Percentiles rank a stretch among this genome's conserved stretches.
Conservation (phyloP, 305 asterid genomes). For the Andrographis paniculata region DNA sequence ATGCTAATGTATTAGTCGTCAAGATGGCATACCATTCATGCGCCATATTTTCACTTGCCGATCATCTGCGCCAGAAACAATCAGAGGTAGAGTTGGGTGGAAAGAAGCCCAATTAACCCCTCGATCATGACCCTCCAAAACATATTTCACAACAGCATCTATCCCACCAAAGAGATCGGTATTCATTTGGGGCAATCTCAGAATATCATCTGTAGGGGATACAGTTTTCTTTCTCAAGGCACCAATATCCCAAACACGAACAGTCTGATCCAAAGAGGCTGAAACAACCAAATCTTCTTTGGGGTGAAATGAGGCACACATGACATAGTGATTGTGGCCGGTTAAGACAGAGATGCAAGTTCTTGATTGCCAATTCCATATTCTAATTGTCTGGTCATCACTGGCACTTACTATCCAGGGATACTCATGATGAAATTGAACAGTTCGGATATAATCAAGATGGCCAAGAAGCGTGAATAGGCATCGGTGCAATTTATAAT, state of each 20-base stretch:
- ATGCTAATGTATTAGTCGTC: neutral
- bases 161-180: constrained; percentile 54
- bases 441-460: constrained; percentile 75
- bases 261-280: constrained; percentile 80
- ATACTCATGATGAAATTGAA: constrained; percentile 68
- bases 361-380: constrained; percentile 87
- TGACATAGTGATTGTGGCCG: constrained; percentile 78
- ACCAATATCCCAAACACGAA: constrained; percentile 78
- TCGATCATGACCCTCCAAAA: too few species aligned
- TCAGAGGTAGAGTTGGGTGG: constrained; percentile 73
- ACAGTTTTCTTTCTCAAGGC: constrained; percentile 64
- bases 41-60: constrained; percentile 85
- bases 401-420: constrained; percentile 83
- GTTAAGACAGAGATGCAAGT: constrained; percentile 71
- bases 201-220: constrained; percentile 72
- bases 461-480: constrained; percentile 75
- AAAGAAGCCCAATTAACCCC: constrained; percentile 88
- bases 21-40: constrained; percentile 54
- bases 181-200: constrained; percentile 66
- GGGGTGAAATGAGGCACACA: constrained; percentile 79
- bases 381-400: constrained; percentile 77
- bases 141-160: constrained; percentile 82
- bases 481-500: constrained; percentile 59
- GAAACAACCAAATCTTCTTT: constrained; percentile 77
- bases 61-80: constrained; percentile 86